These are phyloP conservation scores for Chytriomyces sp. DNA, from an alignment of 192 early-diverging fungal genomes.

Conservation along the genomic window DNA sequence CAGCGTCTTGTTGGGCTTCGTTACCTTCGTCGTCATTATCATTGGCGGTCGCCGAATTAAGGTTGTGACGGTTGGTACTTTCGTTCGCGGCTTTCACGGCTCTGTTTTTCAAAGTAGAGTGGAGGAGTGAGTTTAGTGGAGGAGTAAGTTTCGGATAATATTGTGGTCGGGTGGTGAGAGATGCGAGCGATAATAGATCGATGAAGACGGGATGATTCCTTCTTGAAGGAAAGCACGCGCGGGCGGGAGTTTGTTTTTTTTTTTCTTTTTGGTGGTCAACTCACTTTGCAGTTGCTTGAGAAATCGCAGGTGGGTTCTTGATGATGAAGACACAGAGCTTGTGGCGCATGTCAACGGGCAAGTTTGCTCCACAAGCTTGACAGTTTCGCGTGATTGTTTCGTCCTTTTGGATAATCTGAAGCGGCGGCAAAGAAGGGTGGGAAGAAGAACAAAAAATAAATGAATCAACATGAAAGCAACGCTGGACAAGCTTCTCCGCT, in stretches of 20 bases:
- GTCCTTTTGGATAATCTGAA: constrained; percentile 57
- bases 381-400: constrained; percentile 75
- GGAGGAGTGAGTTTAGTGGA: background rate
- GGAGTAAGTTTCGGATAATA: background rate
- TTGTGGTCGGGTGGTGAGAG: too few species aligned
- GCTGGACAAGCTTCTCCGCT: too few species aligned
- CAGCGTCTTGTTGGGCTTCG: constrained; percentile 33
- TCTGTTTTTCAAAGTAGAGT: background rate
- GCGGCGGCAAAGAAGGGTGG: constrained; percentile 7
- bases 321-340: constrained; percentile 87
- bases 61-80: constrained; percentile 18
- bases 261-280: constrained; percentile 18
- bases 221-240: too few species aligned
- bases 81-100: constrained; percentile 7
- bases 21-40: background rate
- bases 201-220: too few species aligned
- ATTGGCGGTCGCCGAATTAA: background rate
- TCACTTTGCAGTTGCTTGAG: constrained; percentile 25
- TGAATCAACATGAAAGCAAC: background rate
- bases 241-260: constrained; percentile 30
- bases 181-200: too few species aligned
- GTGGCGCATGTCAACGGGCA: constrained; percentile 85
- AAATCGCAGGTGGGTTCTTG: constrained; percentile 82
- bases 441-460: background rate
- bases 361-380: constrained; percentile 88